Conservation (phyloP, 768 basidiomycete genomes). For the Chalciporus sphaerocephalus region DNA sequence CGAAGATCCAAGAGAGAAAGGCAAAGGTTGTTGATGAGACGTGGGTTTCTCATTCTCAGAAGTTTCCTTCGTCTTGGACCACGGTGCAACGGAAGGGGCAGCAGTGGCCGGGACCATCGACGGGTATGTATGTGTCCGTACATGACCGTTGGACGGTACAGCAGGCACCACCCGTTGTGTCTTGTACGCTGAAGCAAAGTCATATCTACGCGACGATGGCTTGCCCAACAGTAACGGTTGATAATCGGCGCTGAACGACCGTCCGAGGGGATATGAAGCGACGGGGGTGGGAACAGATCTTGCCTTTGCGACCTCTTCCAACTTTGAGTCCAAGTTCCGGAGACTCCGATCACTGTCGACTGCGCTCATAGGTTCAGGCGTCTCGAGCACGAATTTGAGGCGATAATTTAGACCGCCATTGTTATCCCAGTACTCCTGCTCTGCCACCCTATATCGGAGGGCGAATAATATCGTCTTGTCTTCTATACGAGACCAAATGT, state of each 20-base stretch:
- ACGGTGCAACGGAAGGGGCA: slow-evolving; percentile 36
- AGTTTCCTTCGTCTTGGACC: slow-evolving; percentile 22
- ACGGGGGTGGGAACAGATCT: slow-evolving; percentile 18
- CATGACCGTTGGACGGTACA: slow-evolving; percentile 17
- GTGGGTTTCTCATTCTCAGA: slow-evolving; percentile 1
- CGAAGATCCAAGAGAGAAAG: slow-evolving; percentile 24
- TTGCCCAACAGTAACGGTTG: slow-evolving; percentile 24
- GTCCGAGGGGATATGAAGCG: slow-evolving; percentile 11
- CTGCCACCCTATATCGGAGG: slow-evolving; percentile 64
- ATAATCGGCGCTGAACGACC: slow-evolving; percentile 30
- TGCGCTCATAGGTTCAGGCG: slow-evolving; percentile 25
- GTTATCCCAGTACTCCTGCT: slow-evolving; percentile 90
- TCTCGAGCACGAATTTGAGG: slow-evolving; percentile 51
- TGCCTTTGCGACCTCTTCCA: slow-evolving; percentile 58
- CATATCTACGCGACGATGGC: slow-evolving; percentile 53
- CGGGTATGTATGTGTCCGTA: slow-evolving; percentile 49
- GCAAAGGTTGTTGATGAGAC: neutral
- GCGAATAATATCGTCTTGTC: slow-evolving; percentile 81
- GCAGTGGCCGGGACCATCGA: slow-evolving; percentile 37
- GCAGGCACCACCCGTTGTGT: slow-evolving; percentile 26
- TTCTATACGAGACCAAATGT: slow-evolving; percentile 71
- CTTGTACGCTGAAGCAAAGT: slow-evolving; percentile 50
- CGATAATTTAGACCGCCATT: slow-evolving; percentile 77
- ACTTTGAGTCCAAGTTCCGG: slow-evolving; percentile 57
- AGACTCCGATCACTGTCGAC: slow-evolving; percentile 43